Evolutionary conservation across 257 asterid genomes (phyloP), one percentile per base, ranked within the genome.

Genomic region (Primulina eburnea): DNA sequence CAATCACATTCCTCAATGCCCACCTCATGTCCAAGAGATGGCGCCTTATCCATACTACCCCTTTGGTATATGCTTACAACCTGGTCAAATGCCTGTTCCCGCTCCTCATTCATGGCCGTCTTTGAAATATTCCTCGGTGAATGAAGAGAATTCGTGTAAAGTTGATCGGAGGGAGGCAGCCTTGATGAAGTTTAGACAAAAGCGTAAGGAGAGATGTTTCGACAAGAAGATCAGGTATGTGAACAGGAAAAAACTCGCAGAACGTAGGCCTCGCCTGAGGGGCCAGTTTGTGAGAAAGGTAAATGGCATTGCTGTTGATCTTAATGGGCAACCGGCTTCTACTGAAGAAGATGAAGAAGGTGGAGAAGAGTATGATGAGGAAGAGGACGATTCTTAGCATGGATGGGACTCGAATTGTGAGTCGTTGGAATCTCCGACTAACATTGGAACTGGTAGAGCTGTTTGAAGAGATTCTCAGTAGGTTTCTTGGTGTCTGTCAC

Each of bases 251-350:
- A 87, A 73, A 60, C 93, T 94, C 56, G 97, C 99, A n/a, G 97
- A 91, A 35, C 84, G 93, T 65, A 88, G 99, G 61, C 99, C 99
- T 73, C 96, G 97, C 52, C 73, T 91, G 64, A 81, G 85, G 79
- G 99, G 97, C 72, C 99, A 91, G 74, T 94, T 94, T 79, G 97
- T 91, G 69, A 84, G 99, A 86, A 94, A 89, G 83, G 81, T 82
- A 2, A 88, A 89, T 24, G 97, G 97, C 24, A 67, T 87, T 58
- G 62, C 47, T 34, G 90, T 94, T 65, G 97, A 91, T 85, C 96
- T 90, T 34, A 89, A 90, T 63, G 97, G 96, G 47, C 90, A 75
- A 57, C 97, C 99, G 7, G 92, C 89, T 55, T 80, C 87, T 18
- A 82, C 80, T 4, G 95, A 81, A 71, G 84, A 84, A 58, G 94